A percentile compares a stretch with the other conserved stretches of the same genome.
phyloP scores from a whole-genome alignment of 2,329 filamentous ascomycete genomes.

The Fusarium sp. region DNA sequence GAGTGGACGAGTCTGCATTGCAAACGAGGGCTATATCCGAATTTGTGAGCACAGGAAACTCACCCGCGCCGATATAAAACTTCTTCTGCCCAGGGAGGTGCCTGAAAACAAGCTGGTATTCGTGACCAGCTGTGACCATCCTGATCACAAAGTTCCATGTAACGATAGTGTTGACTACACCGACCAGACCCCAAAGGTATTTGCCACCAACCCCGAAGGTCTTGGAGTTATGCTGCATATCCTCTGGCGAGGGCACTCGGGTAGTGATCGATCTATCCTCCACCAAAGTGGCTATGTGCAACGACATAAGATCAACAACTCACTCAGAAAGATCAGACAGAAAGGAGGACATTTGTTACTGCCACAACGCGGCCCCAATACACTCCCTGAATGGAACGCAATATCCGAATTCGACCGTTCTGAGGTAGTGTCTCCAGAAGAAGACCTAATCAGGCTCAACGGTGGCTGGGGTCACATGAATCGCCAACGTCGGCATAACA shows the following conservation, averaged over 20 bases:
- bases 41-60: background rate
- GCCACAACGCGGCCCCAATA: background rate
- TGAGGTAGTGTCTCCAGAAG: background rate
- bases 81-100: background rate
- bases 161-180: background rate
- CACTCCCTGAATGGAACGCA: accelerated
- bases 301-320: background rate
- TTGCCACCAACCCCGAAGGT: background rate
- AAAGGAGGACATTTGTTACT: background rate
- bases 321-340: background rate
- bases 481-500: background rate
- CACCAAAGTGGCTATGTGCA: background rate
- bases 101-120: background rate
- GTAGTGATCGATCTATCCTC: background rate
- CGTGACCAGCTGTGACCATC: background rate
- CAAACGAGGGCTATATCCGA: background rate
- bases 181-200: background rate
- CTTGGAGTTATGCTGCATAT: background rate
- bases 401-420: background rate
- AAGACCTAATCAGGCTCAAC: background rate
- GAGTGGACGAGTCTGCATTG: background rate
- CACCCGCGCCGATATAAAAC: background rate
- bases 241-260: background rate
- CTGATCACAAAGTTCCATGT: background rate
- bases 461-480: background rate